Conservation (phyloP, 306 rosid genomes). For the Rosa lucieae region DNA sequence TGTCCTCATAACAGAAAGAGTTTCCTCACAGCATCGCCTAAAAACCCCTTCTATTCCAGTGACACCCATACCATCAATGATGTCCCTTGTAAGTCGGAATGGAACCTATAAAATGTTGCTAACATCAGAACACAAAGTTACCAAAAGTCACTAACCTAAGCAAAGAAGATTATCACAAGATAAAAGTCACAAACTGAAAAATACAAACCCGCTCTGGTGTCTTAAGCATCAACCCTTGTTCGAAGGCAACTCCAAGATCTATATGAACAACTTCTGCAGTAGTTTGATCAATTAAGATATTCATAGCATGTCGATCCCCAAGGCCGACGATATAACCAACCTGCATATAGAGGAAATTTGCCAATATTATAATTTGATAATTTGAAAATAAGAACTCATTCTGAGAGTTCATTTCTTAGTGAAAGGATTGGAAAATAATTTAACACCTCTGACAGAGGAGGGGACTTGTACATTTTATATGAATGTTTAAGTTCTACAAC, state of each 20-base stretch:
- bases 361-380: slow-evolving; percentile 1
- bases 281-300: slow-evolving; percentile 85
- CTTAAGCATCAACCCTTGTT: slow-evolving; percentile 98
- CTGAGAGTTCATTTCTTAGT: neutral
- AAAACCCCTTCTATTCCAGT: slow-evolving; percentile 95
- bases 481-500: neutral
- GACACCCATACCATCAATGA: slow-evolving; percentile 95
- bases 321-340: slow-evolving; percentile 94
- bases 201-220: slow-evolving; percentile 87
- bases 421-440: neutral
- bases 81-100: slow-evolving; percentile 86
- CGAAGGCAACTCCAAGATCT: slow-evolving; percentile 98
- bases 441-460: neutral
- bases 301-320: slow-evolving; percentile 92
- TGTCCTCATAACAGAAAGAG: slow-evolving; percentile 90
- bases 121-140: slow-evolving; percentile 16
- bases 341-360: slow-evolving; percentile 36
- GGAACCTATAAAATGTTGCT: slow-evolving; percentile 60
- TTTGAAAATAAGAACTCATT: neutral
- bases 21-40: slow-evolving; percentile 96
- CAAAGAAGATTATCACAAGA: slow-evolving; percentile 1
- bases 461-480: neutral
- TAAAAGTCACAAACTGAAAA: slow-evolving; percentile 2
- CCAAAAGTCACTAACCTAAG: slow-evolving; percentile 7
- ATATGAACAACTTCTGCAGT: slow-evolving; percentile 96